Evolutionary conservation across 2,329 filamentous ascomycete genomes (phyloP).

Genomic region (Dendryphion nanum): DNA sequence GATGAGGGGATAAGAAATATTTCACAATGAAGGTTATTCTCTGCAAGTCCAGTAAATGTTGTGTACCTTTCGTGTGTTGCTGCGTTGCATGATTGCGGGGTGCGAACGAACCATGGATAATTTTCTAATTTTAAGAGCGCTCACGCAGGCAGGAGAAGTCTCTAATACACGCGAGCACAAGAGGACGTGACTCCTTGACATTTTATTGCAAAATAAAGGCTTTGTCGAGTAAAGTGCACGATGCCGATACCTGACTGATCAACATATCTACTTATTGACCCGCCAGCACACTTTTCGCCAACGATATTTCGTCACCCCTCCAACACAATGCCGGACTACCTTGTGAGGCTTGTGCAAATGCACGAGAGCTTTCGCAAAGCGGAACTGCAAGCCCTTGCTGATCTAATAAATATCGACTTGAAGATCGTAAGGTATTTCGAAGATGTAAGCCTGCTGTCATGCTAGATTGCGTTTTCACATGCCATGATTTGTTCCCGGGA

Average conservation of each 20-base stretch:
- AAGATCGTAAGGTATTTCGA: slow-evolving; percentile 73
- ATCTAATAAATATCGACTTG: slow-evolving; percentile 66
- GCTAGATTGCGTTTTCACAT: slow-evolving; percentile 1
- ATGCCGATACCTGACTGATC: not conserved
- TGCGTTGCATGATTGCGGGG: no score
- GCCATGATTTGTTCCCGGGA: slow-evolving; percentile 4
- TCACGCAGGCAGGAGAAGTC: no score
- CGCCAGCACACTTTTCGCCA: not conserved
- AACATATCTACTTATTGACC: not conserved
- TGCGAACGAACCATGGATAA: no score
- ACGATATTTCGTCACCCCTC: not conserved
- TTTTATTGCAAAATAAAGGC: no score
- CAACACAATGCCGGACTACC: slow-evolving; percentile 60
- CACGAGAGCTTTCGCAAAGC: slow-evolving; percentile 89
- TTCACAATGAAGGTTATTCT: no score
- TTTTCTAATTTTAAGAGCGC: no score
- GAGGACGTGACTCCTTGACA: no score
- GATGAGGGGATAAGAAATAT: no score
- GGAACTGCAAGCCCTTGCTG: slow-evolving; percentile 78
- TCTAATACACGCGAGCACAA: no score
- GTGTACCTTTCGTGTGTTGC: no score
- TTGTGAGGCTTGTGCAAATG: slow-evolving; percentile 84
- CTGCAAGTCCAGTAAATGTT: no score
- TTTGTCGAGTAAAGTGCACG: no score
- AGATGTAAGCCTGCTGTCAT: slow-evolving; percentile 69